A percentile compares a stretch with the other conserved stretches of the same genome.
Evolutionary conservation across 345 rosid species (phyloP).

Genomic region (Linum trigynum): DNA sequence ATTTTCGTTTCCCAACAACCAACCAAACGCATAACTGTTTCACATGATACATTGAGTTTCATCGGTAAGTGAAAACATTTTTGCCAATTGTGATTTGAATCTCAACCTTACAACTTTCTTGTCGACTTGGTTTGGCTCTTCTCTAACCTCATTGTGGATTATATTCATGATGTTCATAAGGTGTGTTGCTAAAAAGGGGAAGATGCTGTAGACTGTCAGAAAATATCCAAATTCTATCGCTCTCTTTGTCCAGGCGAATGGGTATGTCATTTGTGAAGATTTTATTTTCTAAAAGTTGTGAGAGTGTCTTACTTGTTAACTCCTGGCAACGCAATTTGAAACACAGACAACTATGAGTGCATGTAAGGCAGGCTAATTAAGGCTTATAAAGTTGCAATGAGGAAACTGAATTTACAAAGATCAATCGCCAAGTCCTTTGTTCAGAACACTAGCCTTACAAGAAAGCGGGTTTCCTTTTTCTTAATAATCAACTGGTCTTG

Average conservation of each 20-base stretch:
- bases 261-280: conserved; percentile 24
- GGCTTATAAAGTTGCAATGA: too few relatives aligned
- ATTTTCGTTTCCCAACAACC: conserved; percentile 70
- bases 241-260: conserved; percentile 96
- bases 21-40: conserved; percentile 73
- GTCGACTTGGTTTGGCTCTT: background rate
- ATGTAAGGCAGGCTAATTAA: too few relatives aligned
- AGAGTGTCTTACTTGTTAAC: too few relatives aligned
- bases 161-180: conserved; percentile 19
- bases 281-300: too few relatives aligned
- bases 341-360: too few relatives aligned
- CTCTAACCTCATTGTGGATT: background rate
- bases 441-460: too few relatives aligned
- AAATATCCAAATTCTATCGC: conserved; percentile 68
- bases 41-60: conserved; percentile 73
- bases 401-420: too few relatives aligned
- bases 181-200: conserved; percentile 75
- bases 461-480: too few relatives aligned
- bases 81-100: background rate
- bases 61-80: conserved; percentile 40
- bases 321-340: too few relatives aligned
- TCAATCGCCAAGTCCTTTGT: too few relatives aligned
- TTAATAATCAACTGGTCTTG: too few relatives aligned
- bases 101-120: background rate
- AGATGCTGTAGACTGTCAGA: conserved; percentile 58